A percentile compares a stretch with the other conserved stretches of the same genome.
phyloP scores from a whole-genome alignment of 192 early-diverging fungal genomes.

The Backusella morwellensis region DNA sequence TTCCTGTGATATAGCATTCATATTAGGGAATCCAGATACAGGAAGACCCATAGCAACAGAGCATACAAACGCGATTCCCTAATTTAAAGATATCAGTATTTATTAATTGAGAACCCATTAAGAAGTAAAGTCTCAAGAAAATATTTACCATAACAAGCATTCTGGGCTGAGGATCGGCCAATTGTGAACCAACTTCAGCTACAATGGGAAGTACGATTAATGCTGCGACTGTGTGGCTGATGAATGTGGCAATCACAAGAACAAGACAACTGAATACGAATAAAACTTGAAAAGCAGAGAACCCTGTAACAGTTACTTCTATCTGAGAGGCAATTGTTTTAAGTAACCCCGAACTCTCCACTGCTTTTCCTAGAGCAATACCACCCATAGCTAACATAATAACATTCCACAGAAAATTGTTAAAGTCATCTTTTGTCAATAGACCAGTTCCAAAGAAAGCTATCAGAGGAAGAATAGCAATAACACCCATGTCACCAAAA shows the following conservation, averaged over 20 bases:
- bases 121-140: slow-evolving; percentile 9
- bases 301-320: slow-evolving; percentile 55
- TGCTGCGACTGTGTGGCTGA: slow-evolving; percentile 93
- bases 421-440: slow-evolving; percentile 94
- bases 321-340: slow-evolving; percentile 72
- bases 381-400: slow-evolving; percentile 94
- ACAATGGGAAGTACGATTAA: slow-evolving; percentile 94
- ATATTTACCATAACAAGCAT: slow-evolving; percentile 74
- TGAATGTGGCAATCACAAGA: slow-evolving; percentile 85
- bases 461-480: slow-evolving; percentile 90
- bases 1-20: slow-evolving; percentile 94
- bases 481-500: slow-evolving; percentile 94
- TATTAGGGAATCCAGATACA: slow-evolving; percentile 94
- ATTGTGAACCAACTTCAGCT: slow-evolving; percentile 71
- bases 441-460: slow-evolving; percentile 89
- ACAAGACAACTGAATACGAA: slow-evolving; percentile 78
- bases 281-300: slow-evolving; percentile 70
- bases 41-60: slow-evolving; percentile 91
- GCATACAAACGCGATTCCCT: slow-evolving; percentile 77
- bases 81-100: not conserved
- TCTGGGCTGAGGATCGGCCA: slow-evolving; percentile 75
- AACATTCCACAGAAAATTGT: slow-evolving; percentile 93
- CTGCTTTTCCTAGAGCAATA: slow-evolving; percentile 89
- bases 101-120: not conserved
- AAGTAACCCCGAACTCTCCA: slow-evolving; percentile 83